phyloP scores from a whole-genome alignment of 2,329 filamentous ascomycete species.

The Neofusicoccum parvum region DNA sequence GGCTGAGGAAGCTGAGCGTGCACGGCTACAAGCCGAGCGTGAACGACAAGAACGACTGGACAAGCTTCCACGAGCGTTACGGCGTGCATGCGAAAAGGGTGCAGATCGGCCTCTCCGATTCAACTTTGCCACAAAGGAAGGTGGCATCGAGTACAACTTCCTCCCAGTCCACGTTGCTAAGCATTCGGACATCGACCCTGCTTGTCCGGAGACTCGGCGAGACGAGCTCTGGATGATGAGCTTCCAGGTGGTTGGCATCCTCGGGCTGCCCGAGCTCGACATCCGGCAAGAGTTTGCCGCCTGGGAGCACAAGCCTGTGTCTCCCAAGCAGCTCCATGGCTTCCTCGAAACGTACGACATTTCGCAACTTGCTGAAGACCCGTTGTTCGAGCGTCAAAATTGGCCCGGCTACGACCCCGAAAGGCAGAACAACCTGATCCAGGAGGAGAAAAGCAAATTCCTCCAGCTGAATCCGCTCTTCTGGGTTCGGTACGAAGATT shows the following conservation, averaged over 20 bases:
- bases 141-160: conserved; percentile 42
- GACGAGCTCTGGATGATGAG: conserved; percentile 40
- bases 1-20: conserved; percentile 27
- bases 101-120: conserved; percentile 41
- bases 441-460: conserved; percentile 23
- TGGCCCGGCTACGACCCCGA: conserved; percentile 40
- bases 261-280: conserved; percentile 43
- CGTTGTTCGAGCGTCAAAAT: conserved; percentile 41
- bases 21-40: conserved; percentile 30
- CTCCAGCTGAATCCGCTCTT: conserved; percentile 24
- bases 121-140: conserved; percentile 35
- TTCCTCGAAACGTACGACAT: conserved; percentile 42
- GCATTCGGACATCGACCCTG: conserved; percentile 31
- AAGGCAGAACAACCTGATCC: conserved; percentile 3
- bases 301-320: conserved; percentile 41
- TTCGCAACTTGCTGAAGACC: conserved; percentile 42
- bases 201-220: conserved; percentile 23
- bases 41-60: conserved; percentile 35
- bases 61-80: conserved; percentile 39
- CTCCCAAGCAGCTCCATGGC: conserved; percentile 35
- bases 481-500: conserved; percentile 26
- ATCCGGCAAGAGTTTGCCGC: conserved; percentile 32
- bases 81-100: conserved; percentile 40
- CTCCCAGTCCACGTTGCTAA: conserved; percentile 41
- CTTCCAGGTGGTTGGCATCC: conserved; percentile 43